phyloP scores from a whole-genome alignment of 2,329 filamentous ascomycete species.

The Venturia asperata region DNA sequence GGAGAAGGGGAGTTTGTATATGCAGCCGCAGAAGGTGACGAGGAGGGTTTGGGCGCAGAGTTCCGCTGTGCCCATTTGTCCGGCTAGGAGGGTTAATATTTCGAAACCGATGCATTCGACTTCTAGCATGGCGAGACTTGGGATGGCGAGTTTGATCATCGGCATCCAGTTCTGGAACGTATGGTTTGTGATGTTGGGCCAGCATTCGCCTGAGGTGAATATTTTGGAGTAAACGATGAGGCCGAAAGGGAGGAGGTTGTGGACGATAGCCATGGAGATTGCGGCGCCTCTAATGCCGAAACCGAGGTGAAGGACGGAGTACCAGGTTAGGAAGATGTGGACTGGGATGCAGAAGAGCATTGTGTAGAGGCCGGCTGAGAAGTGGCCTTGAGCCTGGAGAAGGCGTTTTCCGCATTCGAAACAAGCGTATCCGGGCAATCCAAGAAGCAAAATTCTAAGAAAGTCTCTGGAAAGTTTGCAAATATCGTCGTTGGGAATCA shows the following conservation, averaged over 20 bases:
- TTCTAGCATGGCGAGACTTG: constrained; percentile 7
- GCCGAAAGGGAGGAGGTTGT: constrained; percentile 10
- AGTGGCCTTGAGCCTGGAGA: constrained; percentile 12
- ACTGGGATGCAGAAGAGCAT: constrained; percentile 1
- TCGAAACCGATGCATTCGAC: constrained; percentile 14
- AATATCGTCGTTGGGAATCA: constrained; percentile 5
- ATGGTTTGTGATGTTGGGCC: background rate
- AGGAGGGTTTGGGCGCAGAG: constrained; percentile 11
- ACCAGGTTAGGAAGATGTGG: constrained; percentile 10
- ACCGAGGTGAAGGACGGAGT: background rate
- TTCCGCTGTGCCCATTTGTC: constrained; percentile 7
- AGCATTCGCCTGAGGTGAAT: constrained; percentile 6
- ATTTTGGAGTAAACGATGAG: constrained; percentile 10
- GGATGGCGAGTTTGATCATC: constrained; percentile 8
- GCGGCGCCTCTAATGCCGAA: background rate
- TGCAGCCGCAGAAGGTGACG: constrained; percentile 12
- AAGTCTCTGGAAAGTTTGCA: background rate
- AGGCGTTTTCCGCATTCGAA: constrained; percentile 15
- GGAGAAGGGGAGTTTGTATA: constrained; percentile 10
- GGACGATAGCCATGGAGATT: background rate
- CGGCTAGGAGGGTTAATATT: constrained; percentile 3
- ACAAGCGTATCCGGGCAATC: background rate
- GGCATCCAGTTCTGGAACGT: constrained; percentile 13
- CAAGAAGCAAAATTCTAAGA: background rate
- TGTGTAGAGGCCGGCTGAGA: background rate